phyloP scores from a whole-genome alignment of 768 basidiomycete genomes.

The Macrocybe gigantea region DNA sequence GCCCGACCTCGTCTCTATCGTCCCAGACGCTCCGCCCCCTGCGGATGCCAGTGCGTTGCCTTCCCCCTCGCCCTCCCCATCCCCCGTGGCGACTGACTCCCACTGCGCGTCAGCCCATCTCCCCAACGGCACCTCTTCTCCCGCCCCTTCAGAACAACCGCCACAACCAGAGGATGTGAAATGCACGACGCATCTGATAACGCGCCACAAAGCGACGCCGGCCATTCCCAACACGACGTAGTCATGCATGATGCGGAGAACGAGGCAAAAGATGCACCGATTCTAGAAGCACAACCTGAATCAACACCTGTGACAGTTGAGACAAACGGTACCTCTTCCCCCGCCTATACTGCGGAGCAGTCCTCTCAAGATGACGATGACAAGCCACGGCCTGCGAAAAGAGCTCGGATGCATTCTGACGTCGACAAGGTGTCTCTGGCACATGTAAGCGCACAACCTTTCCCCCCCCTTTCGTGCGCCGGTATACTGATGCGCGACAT shows the following conservation, averaged over 20 bases:
- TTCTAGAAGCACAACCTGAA: conserved; percentile 28
- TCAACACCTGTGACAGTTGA: conserved; percentile 33
- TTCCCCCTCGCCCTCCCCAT: conserved; percentile 9
- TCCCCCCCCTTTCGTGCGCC: conserved; percentile 44
- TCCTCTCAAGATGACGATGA: conserved; percentile 44
- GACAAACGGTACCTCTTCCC: conserved; percentile 25
- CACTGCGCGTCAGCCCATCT: conserved; percentile 34
- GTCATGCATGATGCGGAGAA: conserved; percentile 33
- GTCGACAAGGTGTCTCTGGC: conserved; percentile 68
- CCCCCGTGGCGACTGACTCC: conserved; percentile 17
- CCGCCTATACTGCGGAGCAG: conserved; percentile 24
- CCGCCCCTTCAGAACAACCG: conserved; percentile 32
- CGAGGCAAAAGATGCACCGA: conserved; percentile 34
- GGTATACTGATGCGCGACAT: conserved; percentile 43
- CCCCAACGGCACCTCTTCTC: conserved; percentile 40
- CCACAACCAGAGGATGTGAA: conserved; percentile 37
- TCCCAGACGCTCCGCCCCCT: conserved; percentile 37
- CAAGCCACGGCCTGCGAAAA: conserved; percentile 77
- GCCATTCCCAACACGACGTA: conserved; percentile 26
- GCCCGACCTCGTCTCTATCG: conserved; percentile 35
- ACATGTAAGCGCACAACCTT: conserved; percentile 48
- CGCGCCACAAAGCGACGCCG: conserved; percentile 22
- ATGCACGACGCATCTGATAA: conserved; percentile 40
- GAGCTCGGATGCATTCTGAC: conserved; percentile 71
- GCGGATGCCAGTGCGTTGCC: conserved; percentile 45